A percentile compares a stretch with the other conserved stretches of the same genome.
phyloP scores from a whole-genome alignment of 139 green algal species.

The Pleodorina starrii region DNA sequence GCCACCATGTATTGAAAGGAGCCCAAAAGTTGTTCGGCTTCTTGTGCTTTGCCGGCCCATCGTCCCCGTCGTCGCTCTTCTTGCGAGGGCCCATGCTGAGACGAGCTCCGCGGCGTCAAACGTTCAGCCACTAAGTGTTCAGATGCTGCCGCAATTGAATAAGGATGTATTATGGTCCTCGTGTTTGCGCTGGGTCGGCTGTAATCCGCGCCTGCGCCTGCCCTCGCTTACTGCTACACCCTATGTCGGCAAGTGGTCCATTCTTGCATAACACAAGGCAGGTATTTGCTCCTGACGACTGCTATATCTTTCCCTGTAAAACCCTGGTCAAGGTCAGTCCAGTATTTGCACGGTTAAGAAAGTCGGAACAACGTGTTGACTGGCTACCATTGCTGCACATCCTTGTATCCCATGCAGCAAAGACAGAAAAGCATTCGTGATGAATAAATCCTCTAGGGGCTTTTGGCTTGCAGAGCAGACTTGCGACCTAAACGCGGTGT shows the following conservation, averaged over 20 bases:
- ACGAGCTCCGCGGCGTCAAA: background rate
- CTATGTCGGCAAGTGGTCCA: background rate
- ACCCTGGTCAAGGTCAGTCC: background rate
- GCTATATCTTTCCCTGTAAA: background rate
- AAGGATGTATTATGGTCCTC: background rate
- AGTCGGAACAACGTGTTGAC: background rate
- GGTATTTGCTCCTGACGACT: background rate
- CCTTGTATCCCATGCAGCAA: background rate
- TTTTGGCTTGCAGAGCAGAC: background rate
- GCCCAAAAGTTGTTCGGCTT: constrained; percentile 28
- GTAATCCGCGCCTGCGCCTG: background rate
- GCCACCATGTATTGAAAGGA: constrained; percentile 38
- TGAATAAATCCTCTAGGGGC: background rate
- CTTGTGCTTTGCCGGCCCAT: background rate
- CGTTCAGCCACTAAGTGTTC: background rate
- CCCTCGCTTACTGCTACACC: background rate
- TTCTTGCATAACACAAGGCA: background rate
- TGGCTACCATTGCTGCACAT: background rate
- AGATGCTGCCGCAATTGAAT: background rate
- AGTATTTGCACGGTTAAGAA: background rate
- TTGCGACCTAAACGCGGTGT: background rate
- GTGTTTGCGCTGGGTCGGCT: background rate
- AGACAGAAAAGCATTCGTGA: too few relatives aligned
- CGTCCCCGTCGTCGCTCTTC: constrained; percentile 10
- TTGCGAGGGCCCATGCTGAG: background rate